Evolutionary conservation across 2,329 filamentous ascomycete genomes (phyloP).

Genomic region (Botrytis hyacinthi): DNA sequence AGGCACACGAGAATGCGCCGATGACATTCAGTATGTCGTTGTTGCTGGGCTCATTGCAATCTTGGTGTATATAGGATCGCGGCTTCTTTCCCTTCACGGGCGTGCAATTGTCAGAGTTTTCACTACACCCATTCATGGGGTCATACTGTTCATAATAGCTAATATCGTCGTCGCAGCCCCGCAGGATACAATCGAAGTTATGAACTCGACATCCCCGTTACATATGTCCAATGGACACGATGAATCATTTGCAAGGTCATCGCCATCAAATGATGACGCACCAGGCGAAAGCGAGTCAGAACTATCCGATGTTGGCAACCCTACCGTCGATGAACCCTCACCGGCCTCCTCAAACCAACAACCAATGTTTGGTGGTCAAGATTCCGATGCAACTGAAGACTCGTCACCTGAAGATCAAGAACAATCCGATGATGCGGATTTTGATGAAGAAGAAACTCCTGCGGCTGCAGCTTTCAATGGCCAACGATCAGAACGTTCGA

Average conservation of each 20-base stretch:
- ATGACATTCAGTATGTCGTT: slow-evolving; percentile 23
- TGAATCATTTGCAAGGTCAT: slow-evolving; percentile 53
- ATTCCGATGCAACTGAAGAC: slow-evolving; percentile 36
- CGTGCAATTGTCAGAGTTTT: slow-evolving; percentile 27
- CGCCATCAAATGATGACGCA: slow-evolving; percentile 41
- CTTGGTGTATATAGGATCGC: slow-evolving; percentile 30
- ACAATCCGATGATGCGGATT: slow-evolving; percentile 69
- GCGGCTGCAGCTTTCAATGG: slow-evolving; percentile 49
- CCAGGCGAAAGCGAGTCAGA: slow-evolving; percentile 69
- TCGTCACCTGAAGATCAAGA: slow-evolving; percentile 45
- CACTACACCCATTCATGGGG: slow-evolving; percentile 26
- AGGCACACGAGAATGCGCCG: slow-evolving; percentile 37
- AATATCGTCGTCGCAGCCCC: slow-evolving; percentile 55
- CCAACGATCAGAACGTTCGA: slow-evolving; percentile 54
- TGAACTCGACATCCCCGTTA: slow-evolving; percentile 60
- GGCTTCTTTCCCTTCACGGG: slow-evolving; percentile 25
- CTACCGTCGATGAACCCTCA: slow-evolving; percentile 50
- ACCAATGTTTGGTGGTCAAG: slow-evolving; percentile 37
- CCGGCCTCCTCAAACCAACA: slow-evolving; percentile 45
- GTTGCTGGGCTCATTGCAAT: slow-evolving; percentile 23
- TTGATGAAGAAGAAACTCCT: slow-evolving; percentile 65
- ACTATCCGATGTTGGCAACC: slow-evolving; percentile 67
- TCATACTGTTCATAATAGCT: slow-evolving; percentile 39
- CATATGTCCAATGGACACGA: slow-evolving; percentile 66
- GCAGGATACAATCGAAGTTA: slow-evolving; percentile 56